phyloP scores from a whole-genome alignment of 768 basidiomycete species.

The Saitozyma podzolica region DNA sequence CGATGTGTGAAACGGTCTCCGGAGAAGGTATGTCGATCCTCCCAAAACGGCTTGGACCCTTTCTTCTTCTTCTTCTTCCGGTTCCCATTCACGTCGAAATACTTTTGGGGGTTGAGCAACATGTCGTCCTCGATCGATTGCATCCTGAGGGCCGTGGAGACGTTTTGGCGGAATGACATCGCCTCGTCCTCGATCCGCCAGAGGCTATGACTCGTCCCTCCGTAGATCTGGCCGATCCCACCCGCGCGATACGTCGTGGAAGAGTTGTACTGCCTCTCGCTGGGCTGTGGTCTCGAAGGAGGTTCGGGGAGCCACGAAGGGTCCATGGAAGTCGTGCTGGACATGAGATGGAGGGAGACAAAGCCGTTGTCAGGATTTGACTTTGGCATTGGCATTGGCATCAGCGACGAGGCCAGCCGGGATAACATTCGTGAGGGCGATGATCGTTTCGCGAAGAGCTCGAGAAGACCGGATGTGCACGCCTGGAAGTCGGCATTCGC shows the following conservation, averaged over 20 bases:
- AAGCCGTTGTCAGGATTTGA: no score
- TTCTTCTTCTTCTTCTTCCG: constrained; percentile 60
- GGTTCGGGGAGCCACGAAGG: constrained; percentile 4
- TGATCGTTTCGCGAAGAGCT: constrained; percentile 18
- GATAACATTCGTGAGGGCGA: constrained; percentile 1
- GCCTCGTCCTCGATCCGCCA: constrained; percentile 12
- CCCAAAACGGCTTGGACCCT: constrained; percentile 47
- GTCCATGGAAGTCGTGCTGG: neutral
- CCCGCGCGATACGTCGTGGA: constrained; percentile 19
- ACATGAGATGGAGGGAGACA: neutral
- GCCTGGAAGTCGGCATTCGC: constrained; percentile 31
- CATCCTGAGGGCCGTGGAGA: constrained; percentile 25
- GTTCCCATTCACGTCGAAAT: constrained; percentile 39
- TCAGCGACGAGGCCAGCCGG: no score
- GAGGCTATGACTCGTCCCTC: constrained; percentile 10
- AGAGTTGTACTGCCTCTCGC: neutral
- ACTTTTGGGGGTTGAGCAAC: constrained; percentile 1
- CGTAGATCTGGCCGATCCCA: constrained; percentile 38
- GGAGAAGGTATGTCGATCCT: neutral
- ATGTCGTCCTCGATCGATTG: constrained; percentile 16
- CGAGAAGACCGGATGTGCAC: constrained; percentile 28
- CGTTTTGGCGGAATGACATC: constrained; percentile 9
- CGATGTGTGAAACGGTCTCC: neutral
- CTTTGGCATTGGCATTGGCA: no score
- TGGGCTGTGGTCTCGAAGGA: neutral